Evolutionary conservation across 306 rosid genomes (phyloP).

Genomic region (Inga laurina): DNA sequence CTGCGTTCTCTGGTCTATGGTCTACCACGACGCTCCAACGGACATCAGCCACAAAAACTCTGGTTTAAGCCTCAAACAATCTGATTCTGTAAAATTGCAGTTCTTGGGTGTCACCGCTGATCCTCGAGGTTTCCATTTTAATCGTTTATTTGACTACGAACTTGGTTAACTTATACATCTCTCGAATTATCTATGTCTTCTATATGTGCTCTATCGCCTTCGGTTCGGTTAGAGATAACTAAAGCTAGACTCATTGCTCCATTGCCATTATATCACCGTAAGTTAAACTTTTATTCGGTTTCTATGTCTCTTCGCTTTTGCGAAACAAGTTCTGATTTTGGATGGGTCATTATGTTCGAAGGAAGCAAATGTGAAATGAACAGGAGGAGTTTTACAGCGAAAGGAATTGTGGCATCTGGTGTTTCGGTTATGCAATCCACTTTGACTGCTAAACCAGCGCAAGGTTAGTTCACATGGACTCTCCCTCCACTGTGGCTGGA

Average conservation of each 20-base stretch:
- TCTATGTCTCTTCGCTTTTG: background rate
- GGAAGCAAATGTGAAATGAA: constrained; percentile 80
- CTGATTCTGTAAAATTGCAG: background rate
- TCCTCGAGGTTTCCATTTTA: constrained; percentile 3
- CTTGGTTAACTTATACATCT: background rate
- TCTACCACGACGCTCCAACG: constrained; percentile 49
- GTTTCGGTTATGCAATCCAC: constrained; percentile 65
- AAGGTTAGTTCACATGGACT: constrained; percentile 49
- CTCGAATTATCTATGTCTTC: constrained; percentile 48
- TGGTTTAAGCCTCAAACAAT: background rate
- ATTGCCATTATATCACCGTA: constrained; percentile 53
- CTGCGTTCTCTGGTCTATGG: constrained; percentile 35
- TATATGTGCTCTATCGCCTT: constrained; percentile 38
- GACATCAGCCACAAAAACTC: constrained; percentile 45
- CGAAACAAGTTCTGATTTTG: constrained; percentile 12
- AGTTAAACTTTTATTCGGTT: constrained; percentile 10
- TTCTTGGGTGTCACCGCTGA: constrained; percentile 1
- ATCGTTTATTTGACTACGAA: background rate
- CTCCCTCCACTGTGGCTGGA: background rate
- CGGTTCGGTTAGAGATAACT: background rate
- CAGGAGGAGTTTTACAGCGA: constrained; percentile 46
- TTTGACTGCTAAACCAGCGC: constrained; percentile 51
- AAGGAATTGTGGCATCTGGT: constrained; percentile 64
- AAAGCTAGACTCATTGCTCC: constrained; percentile 35
- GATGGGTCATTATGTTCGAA: constrained; percentile 34